Base-by-base conservation (phyloP, 2,329 filamentous ascomycete genomes). In the Lachnellula subtilissima region DNA sequence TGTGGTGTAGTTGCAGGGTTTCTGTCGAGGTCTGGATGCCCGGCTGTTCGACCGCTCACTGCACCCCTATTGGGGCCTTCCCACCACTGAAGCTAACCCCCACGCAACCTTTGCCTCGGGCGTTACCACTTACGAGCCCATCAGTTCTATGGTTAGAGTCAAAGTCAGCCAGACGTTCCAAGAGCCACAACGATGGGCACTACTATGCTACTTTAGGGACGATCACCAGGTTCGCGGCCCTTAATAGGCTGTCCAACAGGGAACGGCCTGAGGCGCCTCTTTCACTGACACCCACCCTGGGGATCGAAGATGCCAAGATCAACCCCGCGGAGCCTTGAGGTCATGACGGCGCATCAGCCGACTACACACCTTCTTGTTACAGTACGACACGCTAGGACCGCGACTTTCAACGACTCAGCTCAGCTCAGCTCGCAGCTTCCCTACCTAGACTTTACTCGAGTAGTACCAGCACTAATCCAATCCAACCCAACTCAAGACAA, bases 131-230 rank as follows among this genome's bases (percentile, higher is more conserved):
- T 32, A 32, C 28, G 28, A 32, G 28, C 28, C 28, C 28, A 32
- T 32, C 2, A 32, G 8, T 32, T 32, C 28, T 32, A 7, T 32
- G n/a, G 48, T 5, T 11, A 17, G 5, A 22, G 23, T 8, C 14
- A 2, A n/a, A 19, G 9, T 42, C 25, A 53, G 53, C 52, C 54
- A 36, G 43, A 42, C 28, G 49, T 46, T 61, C 56, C 60, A 61
- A 54, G 55, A 54, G 55, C 56, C 62, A 51, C 35, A 50, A 59
- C 55, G 55, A 57, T 62, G 62, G 60, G 28, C 28, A 57, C 53
- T 46, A 50, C 56, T 57, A 56, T 47, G 52, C 54, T 45, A 40
- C 19, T 49, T 48, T 22, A 17, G 56, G 60, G 28, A 53, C 57
- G 62, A 61, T 64, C 62, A 64, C 48, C 60, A 58, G 58, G 43